Evolutionary conservation across 371 early-diverging fungal genomes (phyloP), one percentile per base, ranked within the genome.

Genomic region (Mycotypha africana): DNA sequence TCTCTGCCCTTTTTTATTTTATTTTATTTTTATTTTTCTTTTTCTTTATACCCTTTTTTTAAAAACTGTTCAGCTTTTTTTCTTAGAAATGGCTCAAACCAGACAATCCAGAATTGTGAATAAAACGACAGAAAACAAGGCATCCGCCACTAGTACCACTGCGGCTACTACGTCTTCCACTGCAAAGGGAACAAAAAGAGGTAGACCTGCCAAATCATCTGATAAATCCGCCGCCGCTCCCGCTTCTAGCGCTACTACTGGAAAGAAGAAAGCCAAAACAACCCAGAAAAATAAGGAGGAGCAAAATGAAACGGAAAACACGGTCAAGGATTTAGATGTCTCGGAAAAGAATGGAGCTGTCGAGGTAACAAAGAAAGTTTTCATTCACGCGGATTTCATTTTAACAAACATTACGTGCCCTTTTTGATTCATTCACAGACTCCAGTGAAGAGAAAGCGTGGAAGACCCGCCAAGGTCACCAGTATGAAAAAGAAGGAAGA

Each of bases 381-480:
- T n/a, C n/a, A n/a, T n/a, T n/a, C n/a, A n/a, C n/a, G n/a, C n/a
- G n/a, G n/a, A n/a, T n/a, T n/a, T n/a, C n/a, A n/a, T n/a, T n/a
- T n/a, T n/a, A n/a, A n/a, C n/a, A n/a, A n/a, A n/a, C n/a, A n/a
- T n/a, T n/a, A n/a, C n/a, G n/a, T n/a, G n/a, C n/a, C n/a, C n/a
- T n/a, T n/a, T n/a, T n/a, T n/a, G n/a, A n/a, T n/a, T n/a, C n/a
- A n/a, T n/a, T n/a, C n/a, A n/a, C n/a, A n/a, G 9, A 28, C 28
- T 28, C 5, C 28, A 11, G 25, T 24, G 26, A 48, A 48, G 48
- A 39, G 48, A 48, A 41, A 41, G 32, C 48, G 48, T 25, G 48
- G 48, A 19, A 48, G 48, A 33, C 48, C 48, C 19, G 15, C 42
- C 21, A 49, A 42, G 7, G 15, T 28, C 21, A 4, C 10, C 1